Conservation (phyloP, 1,139 yeast species). For the Lodderomyces jiufengensis region DNA sequence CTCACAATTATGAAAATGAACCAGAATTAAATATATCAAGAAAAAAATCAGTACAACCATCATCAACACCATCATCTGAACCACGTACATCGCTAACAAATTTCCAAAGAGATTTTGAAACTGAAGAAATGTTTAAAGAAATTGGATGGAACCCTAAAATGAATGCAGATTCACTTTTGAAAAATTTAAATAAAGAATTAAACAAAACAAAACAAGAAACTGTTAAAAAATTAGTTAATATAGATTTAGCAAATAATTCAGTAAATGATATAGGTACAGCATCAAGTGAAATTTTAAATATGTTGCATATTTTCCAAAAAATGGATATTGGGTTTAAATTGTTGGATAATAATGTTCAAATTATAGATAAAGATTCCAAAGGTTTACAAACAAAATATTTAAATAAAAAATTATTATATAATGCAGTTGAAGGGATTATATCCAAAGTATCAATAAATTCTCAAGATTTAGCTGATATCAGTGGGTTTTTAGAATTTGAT, state of each 20-base stretch:
- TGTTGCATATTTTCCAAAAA: conserved; percentile 47
- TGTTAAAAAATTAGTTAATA: conserved; percentile 36
- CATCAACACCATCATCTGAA: conserved; percentile 4
- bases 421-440: conserved; percentile 64
- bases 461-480: conserved; percentile 48
- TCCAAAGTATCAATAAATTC: conserved; percentile 66
- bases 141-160: conserved; percentile 71
- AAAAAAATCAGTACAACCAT: conserved; percentile 10
- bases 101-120: conserved; percentile 41
- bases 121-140: conserved; percentile 72
- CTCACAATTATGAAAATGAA: conserved; percentile 10
- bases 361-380: conserved; percentile 71
- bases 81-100: conserved; percentile 5
- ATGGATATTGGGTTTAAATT: conserved; percentile 42
- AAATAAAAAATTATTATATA: conserved; percentile 71
- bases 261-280: conserved; percentile 41
- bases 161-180: conserved; percentile 53
- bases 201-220: conserved; percentile 36
- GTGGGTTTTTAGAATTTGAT: conserved; percentile 47
- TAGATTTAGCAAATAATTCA: conserved; percentile 37
- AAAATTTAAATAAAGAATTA: conserved; percentile 51
- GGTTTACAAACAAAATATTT: conserved; percentile 84
- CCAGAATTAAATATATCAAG: conserved; percentile 21
- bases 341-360: conserved; percentile 61
- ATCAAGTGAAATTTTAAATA: conserved; percentile 59